Evolutionary conservation across 2,329 filamentous ascomycete genomes (phyloP), one percentile per base, ranked within the genome.

Genomic region (Aureobasidium pullulans): DNA sequence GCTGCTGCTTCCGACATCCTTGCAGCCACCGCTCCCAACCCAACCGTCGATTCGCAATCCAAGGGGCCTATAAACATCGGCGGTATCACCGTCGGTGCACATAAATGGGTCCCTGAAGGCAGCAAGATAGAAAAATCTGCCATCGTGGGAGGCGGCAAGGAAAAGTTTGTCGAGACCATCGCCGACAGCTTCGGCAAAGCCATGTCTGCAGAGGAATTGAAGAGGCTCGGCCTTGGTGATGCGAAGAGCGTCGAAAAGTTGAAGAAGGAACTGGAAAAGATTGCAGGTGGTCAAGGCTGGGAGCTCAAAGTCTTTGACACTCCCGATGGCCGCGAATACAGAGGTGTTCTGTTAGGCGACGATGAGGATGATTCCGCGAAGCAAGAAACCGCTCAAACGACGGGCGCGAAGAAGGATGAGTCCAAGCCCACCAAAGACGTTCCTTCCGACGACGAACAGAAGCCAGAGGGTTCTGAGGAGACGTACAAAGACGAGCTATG

Each of bases 291-390:
- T 7, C 82, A 85, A 64, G 84, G 84, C 15, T 96, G 91, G 90
- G 88, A 85, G 66, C 76, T 96, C 61, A 89, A 94, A 71, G 79
- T 94, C 13, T 83, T 94, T 1, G 87, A 94, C 67, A 79, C 84
- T 10, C 82, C 86, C 1, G 79, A 82, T 4, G 79, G 81, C 23
- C 75, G 83, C 62, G 86, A 90, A 68, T 82, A 93, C 42, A 77
- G 87, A 46, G 89, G 87, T 0, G 83, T 89, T 43, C 81, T 93
- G 15, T 84, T 87, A 31, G 74, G 76, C 1, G 80, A 82, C 11
- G 79, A 79, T 2, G 80, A 82, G 1, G 78, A 82, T 0, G 76
- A 79, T 32, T 62, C 65, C 59, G 57, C 56, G 13, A 46, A 64
- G 19, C 48, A 65, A 61, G 67, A 63, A 32, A 64, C 15, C 13